Evolutionary conservation across 768 basidiomycete species (phyloP), one percentile per base, ranked within the genome.

Genomic region (Lyophyllum semitale): DNA sequence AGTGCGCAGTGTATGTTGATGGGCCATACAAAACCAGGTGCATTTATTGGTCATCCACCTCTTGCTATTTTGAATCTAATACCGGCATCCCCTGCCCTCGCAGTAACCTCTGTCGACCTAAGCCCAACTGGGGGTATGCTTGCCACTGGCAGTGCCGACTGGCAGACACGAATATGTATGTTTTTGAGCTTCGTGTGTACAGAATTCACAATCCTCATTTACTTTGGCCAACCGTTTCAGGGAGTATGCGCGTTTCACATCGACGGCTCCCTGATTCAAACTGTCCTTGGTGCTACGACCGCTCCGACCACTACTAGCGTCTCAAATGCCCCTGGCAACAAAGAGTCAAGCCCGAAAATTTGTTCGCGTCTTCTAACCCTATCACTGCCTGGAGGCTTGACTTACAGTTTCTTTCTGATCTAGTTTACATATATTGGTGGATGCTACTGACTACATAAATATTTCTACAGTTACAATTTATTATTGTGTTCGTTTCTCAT

Each of bases 1-100:
- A 82, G 85, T 40, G 88, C 93, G 64, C 95, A 98, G 70, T 89
- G 92, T 65, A 93, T 96, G 89, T 77, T 99, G 29, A 95, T 97
- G 68, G 81, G 82, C 3, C 82, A 84, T 63, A 83, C 81, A 65
- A 82, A 84, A 57, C 78, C 77, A 22, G 81, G 78, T 77, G 20
- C 17, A 89, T 53, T 26, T n/a, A n/a, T 23, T 38, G 23, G 18
- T 38, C 48, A 22, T 8, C 27, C 44, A n/a, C n/a, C n/a, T 49
- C 37, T 17, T 32, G 25, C 4, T 2, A n/a, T n/a, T n/a, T 23
- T 42, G 33, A 4, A 35, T 45, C 48, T 30, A 17, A 11, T n/a
- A 13, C 12, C 27, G 33, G 18, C 12, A 4, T 54, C 26, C 17
- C 17, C 37, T 27, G 23, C 22, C 32, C 35, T 20, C 15, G n/a